Base-by-base conservation (phyloP, 352 stramenopile genomes). In the Pythium periplocum region DNA sequence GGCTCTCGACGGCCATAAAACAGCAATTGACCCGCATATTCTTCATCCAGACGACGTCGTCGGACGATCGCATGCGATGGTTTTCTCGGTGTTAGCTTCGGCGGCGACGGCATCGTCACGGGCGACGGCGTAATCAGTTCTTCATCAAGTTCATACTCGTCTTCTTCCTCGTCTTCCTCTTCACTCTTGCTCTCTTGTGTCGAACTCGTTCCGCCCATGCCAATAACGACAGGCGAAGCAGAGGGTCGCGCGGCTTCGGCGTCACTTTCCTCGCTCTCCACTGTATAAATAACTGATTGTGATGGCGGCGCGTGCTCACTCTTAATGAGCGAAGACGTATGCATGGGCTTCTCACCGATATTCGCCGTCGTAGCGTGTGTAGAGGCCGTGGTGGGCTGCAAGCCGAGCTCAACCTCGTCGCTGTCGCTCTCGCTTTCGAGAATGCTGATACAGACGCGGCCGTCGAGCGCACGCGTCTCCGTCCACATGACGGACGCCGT, bases 401-500 rank as follows among this genome's bases (percentile, higher is more conserved):
- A 26, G 17, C 0, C 17, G 17, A 26, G 17, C 17, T 26, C 17
- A 26, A 26, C 17, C 17, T 26, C 17, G 17, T 74, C 54, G 33
- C 57, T 50, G 36, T 57, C 66, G 40, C 48, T 59, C 3, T 71
- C 62, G 49, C 66, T 67, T 4, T 71, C 55, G 61, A 70, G 73
- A 54, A 86, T 73, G 37, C 65, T 79, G 53, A 86, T 80, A 55
- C 77, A 78, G 8, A 84, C 65, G 38, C 73, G 75, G 6, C 77
- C 77, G 64, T 79, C 69, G 40, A 51, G 64, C 50, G 62, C 54
- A 44, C 69, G 80, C 53, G 59, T 72, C 63, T 81, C 71, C 65
- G 68, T 67, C 86, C 87, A 90, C 53, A 50, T 85, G 52, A 93
- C 82, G 38, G 75, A 54, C 38, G 98, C 68, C 58, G 88, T 26